Base-by-base conservation (phyloP, 768 basidiomycete genomes). In the Boletus reticulatus region DNA sequence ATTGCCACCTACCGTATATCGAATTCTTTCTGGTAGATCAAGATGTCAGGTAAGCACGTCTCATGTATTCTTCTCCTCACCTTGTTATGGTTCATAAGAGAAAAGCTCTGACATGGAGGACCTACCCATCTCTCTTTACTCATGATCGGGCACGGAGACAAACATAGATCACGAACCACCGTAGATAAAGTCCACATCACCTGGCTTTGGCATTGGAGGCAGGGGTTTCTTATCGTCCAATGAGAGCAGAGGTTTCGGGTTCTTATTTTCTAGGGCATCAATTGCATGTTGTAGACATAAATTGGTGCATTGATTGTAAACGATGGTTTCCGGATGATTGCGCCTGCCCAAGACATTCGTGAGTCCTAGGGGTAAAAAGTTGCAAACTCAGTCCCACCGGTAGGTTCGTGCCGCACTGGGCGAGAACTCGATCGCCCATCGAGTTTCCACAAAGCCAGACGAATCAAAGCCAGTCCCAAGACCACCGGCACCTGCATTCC, bases 81-180 rank as follows among this genome's bases (percentile, higher is more conserved):
- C 65, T 82, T 84, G 37, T 72, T 67, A 56, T 83, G 82, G 52
- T 90, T 91, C 55, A 84, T 84, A 0, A 70, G 62, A 56, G 84
- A 85, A 60, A 89, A 91, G 4, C 84, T 80, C 59, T 90, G 89
- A 62, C 89, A 91, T 13, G 89, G 89, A 4, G 88, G 87, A 4
- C 88, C 88, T 88, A 53, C 8, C 4, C 48, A 58, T 27, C 32
- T 36, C 9, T 42, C 6, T 36, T 54, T 45, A 55, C 24, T 52
- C 42, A 34, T 39, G 27, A 19, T 16, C 34, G 43, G 29, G 39
- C 31, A 49, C 12, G 4, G n/a, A 49, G 27, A 48, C 17, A 49
- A 47, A 7, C 13, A 13, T 47, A 17, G 52, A 60, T 41, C 17
- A 69, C 79, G 45, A 71, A 85, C 88, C 87, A 55, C 89, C 87